Percentiles rank a stretch among this genome's conserved stretches.
Conservation (phyloP, 148 eudicot species). For the Silene uniflora region DNA sequence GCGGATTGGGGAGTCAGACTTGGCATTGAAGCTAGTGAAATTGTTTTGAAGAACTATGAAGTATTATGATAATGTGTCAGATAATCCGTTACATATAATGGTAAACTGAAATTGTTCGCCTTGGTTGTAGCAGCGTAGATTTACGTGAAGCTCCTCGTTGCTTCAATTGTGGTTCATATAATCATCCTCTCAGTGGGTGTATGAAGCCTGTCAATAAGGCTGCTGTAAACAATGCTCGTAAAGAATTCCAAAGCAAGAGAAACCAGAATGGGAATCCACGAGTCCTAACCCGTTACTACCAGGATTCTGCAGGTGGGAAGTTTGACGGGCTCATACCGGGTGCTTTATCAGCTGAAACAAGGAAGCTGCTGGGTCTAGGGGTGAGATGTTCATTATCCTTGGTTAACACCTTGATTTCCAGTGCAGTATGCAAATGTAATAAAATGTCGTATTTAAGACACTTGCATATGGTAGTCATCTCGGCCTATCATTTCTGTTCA, state of each 20-base stretch:
- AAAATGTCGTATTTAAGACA: not conserved
- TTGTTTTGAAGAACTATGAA: too few relatives aligned
- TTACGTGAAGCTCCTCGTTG: slow-evolving; percentile 44
- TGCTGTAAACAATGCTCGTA: slow-evolving; percentile 44
- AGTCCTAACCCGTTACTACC: slow-evolving; percentile 46
- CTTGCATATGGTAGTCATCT: not conserved
- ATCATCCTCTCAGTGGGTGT: slow-evolving; percentile 48
- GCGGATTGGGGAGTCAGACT: too few relatives aligned
- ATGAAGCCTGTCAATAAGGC: slow-evolving; percentile 36
- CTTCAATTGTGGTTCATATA: slow-evolving; percentile 51
- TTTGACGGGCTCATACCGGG: slow-evolving; percentile 52
- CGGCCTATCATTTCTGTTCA: too few relatives aligned
- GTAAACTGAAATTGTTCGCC: not conserved
- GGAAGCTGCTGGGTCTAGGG: slow-evolving; percentile 41
- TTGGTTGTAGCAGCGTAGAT: slow-evolving; percentile 32
- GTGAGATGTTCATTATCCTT: slow-evolving; percentile 21
- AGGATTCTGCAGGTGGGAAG: slow-evolving; percentile 45
- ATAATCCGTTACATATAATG: not conserved
- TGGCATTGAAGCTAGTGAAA: too few relatives aligned
- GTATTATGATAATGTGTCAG: too few relatives aligned
- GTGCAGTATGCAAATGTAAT: not conserved
- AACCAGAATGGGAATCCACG: slow-evolving; percentile 30
- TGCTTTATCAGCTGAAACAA: slow-evolving; percentile 39
- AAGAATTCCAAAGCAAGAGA: slow-evolving; percentile 36
- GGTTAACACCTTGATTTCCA: too few relatives aligned